phyloP scores from a whole-genome alignment of 2,329 filamentous ascomycete genomes.

The Nemania sp. region DNA sequence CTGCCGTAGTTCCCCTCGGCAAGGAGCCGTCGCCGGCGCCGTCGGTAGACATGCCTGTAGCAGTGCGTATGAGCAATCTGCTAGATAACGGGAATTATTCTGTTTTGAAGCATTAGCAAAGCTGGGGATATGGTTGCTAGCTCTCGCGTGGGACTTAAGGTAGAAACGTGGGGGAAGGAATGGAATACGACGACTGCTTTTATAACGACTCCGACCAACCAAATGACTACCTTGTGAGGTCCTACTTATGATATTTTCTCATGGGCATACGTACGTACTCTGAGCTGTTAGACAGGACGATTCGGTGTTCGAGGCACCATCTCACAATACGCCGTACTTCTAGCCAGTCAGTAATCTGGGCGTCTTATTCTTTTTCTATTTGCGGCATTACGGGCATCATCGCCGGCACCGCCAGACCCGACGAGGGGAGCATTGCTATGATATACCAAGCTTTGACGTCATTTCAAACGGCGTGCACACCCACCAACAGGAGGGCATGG shows the following conservation, averaged over 20 bases:
- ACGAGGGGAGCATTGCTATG: background rate
- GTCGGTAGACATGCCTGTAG: constrained; percentile 12
- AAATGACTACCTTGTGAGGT: no score
- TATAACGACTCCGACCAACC: no score
- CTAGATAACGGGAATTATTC: background rate
- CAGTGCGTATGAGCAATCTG: background rate
- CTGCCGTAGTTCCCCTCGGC: background rate
- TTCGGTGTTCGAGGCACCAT: constrained; percentile 1
- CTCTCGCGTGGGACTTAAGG: background rate
- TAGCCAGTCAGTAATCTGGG: background rate
- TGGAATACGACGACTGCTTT: no score
- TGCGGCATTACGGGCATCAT: constrained; percentile 1
- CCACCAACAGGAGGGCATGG: background rate
- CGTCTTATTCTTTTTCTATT: background rate
- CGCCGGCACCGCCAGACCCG: constrained; percentile 9
- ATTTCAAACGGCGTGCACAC: constrained; percentile 8
- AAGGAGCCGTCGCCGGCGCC: background rate
- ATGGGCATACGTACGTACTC: background rate
- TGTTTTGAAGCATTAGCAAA: background rate
- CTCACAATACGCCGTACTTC: background rate
- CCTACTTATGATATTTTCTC: background rate
- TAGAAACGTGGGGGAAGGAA: background rate
- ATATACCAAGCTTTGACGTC: constrained; percentile 15
- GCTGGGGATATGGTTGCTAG: background rate
- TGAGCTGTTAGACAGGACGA: background rate